Evolutionary conservation across 2,329 filamentous ascomycete species (phyloP).

Genomic region (Fusarium zealandicum): DNA sequence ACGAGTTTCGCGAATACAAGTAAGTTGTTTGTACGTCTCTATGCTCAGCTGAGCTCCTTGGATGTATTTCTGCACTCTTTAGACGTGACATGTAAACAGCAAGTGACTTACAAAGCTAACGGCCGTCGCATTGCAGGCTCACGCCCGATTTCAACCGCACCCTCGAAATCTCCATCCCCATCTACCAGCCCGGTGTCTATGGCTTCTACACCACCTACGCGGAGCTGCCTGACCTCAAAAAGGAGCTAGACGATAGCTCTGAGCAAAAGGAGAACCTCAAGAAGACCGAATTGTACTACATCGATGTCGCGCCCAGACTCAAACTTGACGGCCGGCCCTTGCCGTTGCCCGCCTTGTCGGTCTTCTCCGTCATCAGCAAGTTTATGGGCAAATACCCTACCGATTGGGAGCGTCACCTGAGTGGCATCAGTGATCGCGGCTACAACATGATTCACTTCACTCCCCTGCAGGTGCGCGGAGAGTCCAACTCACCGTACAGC

Average conservation of each 20-base stretch:
- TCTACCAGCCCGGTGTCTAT: slow-evolving; percentile 84
- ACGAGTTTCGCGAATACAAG: slow-evolving; percentile 88
- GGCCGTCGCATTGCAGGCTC: slow-evolving; percentile 63
- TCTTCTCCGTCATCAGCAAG: slow-evolving; percentile 96
- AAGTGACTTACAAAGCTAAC: slow-evolving; percentile 18
- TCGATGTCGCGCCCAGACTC: slow-evolving; percentile 88
- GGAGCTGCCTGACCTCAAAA: slow-evolving; percentile 74
- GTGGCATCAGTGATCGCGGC: slow-evolving; percentile 85
- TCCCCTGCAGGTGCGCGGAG: slow-evolving; percentile 85
- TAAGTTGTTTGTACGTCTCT: slow-evolving; percentile 54
- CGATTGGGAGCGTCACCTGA: slow-evolving; percentile 89
- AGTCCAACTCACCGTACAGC: slow-evolving; percentile 96
- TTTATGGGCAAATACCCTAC: slow-evolving; percentile 93
- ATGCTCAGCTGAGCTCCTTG: slow-evolving; percentile 8
- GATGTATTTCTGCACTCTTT: neutral
- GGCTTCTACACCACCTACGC: slow-evolving; percentile 94
- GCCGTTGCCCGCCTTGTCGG: slow-evolving; percentile 84
- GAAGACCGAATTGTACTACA: slow-evolving; percentile 82
- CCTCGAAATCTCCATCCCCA: slow-evolving; percentile 87
- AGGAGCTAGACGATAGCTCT: slow-evolving; percentile 36
- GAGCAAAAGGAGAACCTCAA: slow-evolving; percentile 57
- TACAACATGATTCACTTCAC: slow-evolving; percentile 99
- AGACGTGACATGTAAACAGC: neutral
- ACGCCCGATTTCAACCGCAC: slow-evolving; percentile 91
- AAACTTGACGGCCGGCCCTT: slow-evolving; percentile 75